Conservation (phyloP, 1,284 basidiomycete species). For the Agroathelia rolfsii region DNA sequence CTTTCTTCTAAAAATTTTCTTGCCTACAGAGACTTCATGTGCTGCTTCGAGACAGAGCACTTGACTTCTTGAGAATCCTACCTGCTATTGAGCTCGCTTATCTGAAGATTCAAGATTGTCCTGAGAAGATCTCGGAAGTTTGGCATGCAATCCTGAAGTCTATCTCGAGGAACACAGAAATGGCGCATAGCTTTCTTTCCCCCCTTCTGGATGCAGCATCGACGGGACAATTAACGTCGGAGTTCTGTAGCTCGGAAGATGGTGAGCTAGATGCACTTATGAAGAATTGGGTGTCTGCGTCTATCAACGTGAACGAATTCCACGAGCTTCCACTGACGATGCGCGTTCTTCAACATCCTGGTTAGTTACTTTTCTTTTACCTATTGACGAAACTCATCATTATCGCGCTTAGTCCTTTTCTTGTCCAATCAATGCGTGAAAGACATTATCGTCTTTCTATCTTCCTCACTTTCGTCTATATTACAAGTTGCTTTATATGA, state of each 20-base stretch:
- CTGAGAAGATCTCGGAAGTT: conserved; percentile 21
- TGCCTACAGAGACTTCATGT: no score
- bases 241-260: conserved; percentile 27
- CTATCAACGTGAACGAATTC: conserved; percentile 13
- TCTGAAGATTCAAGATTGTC: no score
- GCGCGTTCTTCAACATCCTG: conserved; percentile 26
- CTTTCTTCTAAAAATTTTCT: conserved; percentile 6
- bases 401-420: conserved; percentile 19
- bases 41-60: no score
- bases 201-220: conserved; percentile 31
- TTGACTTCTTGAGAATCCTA: no score
- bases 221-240: conserved; percentile 25
- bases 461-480: conserved; percentile 26
- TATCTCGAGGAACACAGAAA: conserved; percentile 22
- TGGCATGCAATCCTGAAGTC: conserved; percentile 36
- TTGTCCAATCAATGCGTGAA: conserved; percentile 28
- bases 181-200: conserved; percentile 18
- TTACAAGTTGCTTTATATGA: conserved; percentile 28
- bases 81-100: no score
- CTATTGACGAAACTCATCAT: conserved; percentile 2
- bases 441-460: conserved; percentile 25
- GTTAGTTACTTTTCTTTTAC: conserved; percentile 19
- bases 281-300: conserved; percentile 25
- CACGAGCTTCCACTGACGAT: conserved; percentile 20
- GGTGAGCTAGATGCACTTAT: conserved; percentile 32